phyloP scores from a whole-genome alignment of 2,329 filamentous ascomycete genomes.

The Fusarium buharicum region DNA sequence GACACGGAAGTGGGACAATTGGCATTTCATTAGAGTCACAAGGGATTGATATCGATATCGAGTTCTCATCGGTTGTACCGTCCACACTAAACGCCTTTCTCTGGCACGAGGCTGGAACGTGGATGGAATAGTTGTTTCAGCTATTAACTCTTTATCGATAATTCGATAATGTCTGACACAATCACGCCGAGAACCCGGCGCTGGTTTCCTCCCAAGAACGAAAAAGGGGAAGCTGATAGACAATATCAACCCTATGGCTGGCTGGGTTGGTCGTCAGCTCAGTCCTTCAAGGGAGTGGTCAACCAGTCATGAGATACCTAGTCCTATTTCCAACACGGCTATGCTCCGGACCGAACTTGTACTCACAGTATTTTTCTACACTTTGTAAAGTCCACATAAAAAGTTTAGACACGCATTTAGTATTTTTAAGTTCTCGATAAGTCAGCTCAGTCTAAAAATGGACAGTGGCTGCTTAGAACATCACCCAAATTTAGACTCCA shows the following conservation, averaged over 20 bases:
- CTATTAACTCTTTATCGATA: constrained; percentile 8
- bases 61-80: not conserved
- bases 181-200: constrained; percentile 13
- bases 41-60: constrained; percentile 18
- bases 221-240: constrained; percentile 13
- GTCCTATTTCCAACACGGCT: not conserved
- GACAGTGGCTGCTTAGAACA: constrained; percentile 32
- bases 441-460: constrained; percentile 19
- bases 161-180: constrained; percentile 4
- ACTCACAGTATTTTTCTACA: constrained; percentile 32
- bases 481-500: constrained; percentile 39
- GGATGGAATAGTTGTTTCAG: constrained; percentile 16
- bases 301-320: not conserved
- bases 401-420: constrained; percentile 1
- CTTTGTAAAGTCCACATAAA: constrained; percentile 18
- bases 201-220: constrained; percentile 1
- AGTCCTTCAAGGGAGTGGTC: constrained; percentile 10
- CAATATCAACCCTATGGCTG: not conserved
- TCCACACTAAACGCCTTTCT: not conserved
- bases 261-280: constrained; percentile 3
- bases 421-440: constrained; percentile 9
- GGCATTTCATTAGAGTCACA: constrained; percentile 18
- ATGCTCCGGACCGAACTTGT: not conserved
- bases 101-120: constrained; percentile 22
- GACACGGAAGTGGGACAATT: constrained; percentile 7